These are phyloP conservation scores for Lactarius vividus DNA, from an alignment of 768 basidiomycete genomes.

Conservation along the genomic window DNA sequence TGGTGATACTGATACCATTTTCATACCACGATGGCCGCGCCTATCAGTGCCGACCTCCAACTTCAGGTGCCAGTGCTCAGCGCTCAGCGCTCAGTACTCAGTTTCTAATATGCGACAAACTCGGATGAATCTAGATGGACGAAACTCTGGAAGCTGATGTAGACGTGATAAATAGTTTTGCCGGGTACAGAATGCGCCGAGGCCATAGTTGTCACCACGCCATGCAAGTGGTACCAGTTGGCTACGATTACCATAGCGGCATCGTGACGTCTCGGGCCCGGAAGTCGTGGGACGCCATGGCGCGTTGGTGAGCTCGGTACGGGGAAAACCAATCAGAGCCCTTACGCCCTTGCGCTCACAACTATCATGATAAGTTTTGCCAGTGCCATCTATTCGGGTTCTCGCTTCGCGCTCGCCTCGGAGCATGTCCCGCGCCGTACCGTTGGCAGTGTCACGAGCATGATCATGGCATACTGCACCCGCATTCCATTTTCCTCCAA, in stretches of 20 bases:
- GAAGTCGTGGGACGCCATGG: not conserved
- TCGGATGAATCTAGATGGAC: not conserved
- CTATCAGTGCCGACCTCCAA: not conserved
- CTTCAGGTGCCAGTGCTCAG: not conserved
- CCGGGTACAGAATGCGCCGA: not conserved
- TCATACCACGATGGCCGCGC: not conserved
- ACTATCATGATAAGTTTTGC: not conserved
- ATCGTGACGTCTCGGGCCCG: not conserved
- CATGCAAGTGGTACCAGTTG: not conserved
- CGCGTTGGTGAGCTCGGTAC: not conserved
- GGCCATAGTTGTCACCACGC: not conserved
- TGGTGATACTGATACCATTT: not conserved
- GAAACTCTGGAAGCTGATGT: not conserved
- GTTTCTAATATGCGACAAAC: not conserved
- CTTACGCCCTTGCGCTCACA: not conserved
- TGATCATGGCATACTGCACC: not conserved
- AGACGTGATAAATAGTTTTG: not conserved
- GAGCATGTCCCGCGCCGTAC: not conserved
- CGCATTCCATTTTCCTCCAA: not conserved
- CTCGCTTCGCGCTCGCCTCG: not conserved
- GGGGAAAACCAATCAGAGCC: not conserved
- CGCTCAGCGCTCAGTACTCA: not conserved
- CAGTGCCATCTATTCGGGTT: not conserved
- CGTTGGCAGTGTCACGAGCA: not conserved
- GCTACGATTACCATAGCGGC: not conserved